phyloP scores from a whole-genome alignment of 805 yeast genomes.

The Metschnikowia peoriensis region DNA sequence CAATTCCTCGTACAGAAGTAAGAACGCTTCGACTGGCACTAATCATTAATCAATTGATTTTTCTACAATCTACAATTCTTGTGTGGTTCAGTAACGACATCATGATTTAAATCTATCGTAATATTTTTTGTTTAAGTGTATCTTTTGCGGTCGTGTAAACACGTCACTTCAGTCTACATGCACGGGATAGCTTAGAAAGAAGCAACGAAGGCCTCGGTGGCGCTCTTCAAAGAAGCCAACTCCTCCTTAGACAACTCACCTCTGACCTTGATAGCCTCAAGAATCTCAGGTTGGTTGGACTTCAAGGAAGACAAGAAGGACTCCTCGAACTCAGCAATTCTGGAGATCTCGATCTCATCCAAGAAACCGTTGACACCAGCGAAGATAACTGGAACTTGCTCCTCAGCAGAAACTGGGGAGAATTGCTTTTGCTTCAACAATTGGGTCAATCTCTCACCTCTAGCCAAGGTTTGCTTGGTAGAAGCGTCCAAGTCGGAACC shows the following conservation, averaged over 20 bases:
- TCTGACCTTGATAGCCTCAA: conserved; percentile 78
- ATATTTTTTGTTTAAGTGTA: conserved; percentile 19
- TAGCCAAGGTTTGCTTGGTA: conserved; percentile 95
- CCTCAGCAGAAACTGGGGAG: conserved; percentile 96
- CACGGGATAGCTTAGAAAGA: conserved; percentile 54
- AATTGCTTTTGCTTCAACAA: conserved; percentile 97
- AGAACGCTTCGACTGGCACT: too few species aligned
- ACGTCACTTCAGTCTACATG: conserved; percentile 20
- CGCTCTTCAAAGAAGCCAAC: conserved; percentile 83
- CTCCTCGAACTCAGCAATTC: conserved; percentile 87
- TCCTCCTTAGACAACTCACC: conserved; percentile 90
- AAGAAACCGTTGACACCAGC: conserved; percentile 99
- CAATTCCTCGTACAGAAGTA: too few species aligned
- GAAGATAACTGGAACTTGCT: conserved; percentile 96
- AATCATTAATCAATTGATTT: too few species aligned
- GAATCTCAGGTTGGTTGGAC: conserved; percentile 82
- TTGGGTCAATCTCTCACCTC: conserved; percentile 99
- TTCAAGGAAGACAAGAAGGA: conserved; percentile 90
- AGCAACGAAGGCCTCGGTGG: conserved; percentile 89
- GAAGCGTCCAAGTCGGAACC: conserved; percentile 99
- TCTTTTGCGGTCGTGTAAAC: conserved; percentile 17
- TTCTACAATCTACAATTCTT: not conserved
- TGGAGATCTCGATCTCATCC: conserved; percentile 79
- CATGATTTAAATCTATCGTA: conserved; percentile 18
- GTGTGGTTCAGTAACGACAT: conserved; percentile 3